A percentile compares a stretch with the other conserved stretches of the same genome.
phyloP scores from a whole-genome alignment of 768 basidiomycete species.

The Lactarius indigo region DNA sequence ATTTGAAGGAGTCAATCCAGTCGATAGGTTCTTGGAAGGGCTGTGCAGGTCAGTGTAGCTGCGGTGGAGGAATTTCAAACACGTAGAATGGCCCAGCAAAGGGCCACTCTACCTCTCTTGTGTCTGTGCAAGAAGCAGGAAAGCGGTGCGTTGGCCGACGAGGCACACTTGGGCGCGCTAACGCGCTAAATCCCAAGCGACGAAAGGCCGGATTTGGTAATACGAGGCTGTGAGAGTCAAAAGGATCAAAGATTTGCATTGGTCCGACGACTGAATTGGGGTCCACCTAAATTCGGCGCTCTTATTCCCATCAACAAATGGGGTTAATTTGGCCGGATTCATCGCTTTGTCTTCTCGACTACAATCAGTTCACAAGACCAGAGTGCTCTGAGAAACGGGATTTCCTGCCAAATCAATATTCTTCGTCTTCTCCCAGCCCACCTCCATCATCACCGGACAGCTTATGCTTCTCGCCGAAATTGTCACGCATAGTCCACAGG shows the following conservation, averaged over 20 bases:
- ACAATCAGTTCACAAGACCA: not conserved
- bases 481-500: constrained; percentile 23
- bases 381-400: not conserved
- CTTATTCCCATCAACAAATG: not conserved
- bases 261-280: not conserved
- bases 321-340: not conserved
- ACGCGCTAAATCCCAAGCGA: not conserved
- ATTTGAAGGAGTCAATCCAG: constrained; percentile 13
- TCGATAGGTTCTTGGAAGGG: not conserved
- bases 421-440: constrained; percentile 18
- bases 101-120: not conserved
- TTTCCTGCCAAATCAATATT: not conserved
- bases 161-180: not conserved
- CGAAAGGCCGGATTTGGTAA: not conserved
- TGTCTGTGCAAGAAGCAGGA: not conserved
- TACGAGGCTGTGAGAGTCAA: not conserved
- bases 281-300: not conserved
- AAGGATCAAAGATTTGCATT: not conserved
- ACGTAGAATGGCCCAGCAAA: constrained; percentile 12
- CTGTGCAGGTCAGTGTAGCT: not conserved
- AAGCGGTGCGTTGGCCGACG: constrained; percentile 13
- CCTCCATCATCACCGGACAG: not conserved
- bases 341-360: not conserved
- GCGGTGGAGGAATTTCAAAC: constrained; percentile 3
- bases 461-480: constrained; percentile 13